A percentile compares a stretch with the other conserved stretches of the same genome.
Conservation (phyloP, 805 yeast genomes). For the Candida orba region DNA sequence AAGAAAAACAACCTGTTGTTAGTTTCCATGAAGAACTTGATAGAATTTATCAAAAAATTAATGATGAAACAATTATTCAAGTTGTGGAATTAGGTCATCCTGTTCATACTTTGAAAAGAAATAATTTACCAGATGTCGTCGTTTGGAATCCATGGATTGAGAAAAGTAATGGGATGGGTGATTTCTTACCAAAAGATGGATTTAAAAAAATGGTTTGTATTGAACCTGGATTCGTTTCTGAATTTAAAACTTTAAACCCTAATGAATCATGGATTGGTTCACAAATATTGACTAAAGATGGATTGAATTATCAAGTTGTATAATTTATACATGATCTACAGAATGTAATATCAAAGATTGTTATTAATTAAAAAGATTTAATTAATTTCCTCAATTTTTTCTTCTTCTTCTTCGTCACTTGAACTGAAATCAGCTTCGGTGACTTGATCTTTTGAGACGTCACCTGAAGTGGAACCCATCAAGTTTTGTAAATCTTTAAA, state of each 20-base stretch:
- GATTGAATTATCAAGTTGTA: conserved; percentile 51
- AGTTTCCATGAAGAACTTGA: conserved; percentile 76
- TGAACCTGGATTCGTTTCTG: conserved; percentile 85
- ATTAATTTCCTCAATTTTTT: background rate
- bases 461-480: background rate
- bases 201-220: conserved; percentile 85
- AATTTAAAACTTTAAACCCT: conserved; percentile 56
- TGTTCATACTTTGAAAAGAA: conserved; percentile 57
- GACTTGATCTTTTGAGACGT: conserved; percentile 4
- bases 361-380: no score
- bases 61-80: conserved; percentile 48
- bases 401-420: conserved; percentile 27
- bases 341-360: no score
- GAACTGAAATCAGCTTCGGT: conserved; percentile 25
- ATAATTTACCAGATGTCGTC: conserved; percentile 59
- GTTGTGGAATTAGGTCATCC: conserved; percentile 69
- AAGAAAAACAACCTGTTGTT: conserved; percentile 69
- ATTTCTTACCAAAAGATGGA: conserved; percentile 82
- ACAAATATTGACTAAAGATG: conserved; percentile 53
- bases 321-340: conserved; percentile 8
- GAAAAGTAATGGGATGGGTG: conserved; percentile 76
- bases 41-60: conserved; percentile 66
- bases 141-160: conserved; percentile 98
- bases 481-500: conserved; percentile 7
- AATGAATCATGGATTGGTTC: conserved; percentile 71